Conservation (phyloP, 371 early-diverging fungal genomes). For the Haplosporangium sp. region DNA sequence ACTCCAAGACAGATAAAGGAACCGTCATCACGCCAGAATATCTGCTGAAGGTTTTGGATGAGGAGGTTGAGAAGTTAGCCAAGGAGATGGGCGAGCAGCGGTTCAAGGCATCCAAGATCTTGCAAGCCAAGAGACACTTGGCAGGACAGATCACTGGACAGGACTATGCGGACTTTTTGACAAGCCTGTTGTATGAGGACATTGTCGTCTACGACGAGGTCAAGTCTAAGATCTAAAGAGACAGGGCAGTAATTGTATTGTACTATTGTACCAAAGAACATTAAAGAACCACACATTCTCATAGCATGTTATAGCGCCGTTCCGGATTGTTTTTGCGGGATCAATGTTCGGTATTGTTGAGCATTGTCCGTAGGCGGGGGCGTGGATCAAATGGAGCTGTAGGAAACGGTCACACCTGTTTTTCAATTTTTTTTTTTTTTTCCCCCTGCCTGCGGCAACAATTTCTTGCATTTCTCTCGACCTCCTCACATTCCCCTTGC, state of each 20-base stretch:
- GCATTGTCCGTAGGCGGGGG: too few relatives aligned
- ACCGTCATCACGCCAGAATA: slow-evolving; percentile 79
- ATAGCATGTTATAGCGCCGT: too few relatives aligned
- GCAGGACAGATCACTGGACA: slow-evolving; percentile 83
- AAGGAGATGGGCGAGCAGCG: slow-evolving; percentile 71
- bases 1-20: slow-evolving; percentile 85
- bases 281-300: too few relatives aligned
- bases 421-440: too few relatives aligned
- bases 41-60: slow-evolving; percentile 81
- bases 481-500: too few relatives aligned
- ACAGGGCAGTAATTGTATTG: background rate
- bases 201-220: slow-evolving; percentile 60
- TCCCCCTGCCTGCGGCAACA: too few relatives aligned
- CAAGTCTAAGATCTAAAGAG: slow-evolving; percentile 57
- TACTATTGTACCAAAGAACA: too few relatives aligned
- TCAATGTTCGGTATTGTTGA: too few relatives aligned
- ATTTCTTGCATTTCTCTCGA: too few relatives aligned
- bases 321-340: too few relatives aligned
- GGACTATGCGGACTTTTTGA: slow-evolving; percentile 93
- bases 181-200: slow-evolving; percentile 85
- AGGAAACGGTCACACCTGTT: too few relatives aligned
- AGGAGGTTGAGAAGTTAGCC: slow-evolving; percentile 82
- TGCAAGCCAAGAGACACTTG: slow-evolving; percentile 82
- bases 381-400: too few relatives aligned
- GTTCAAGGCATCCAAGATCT: slow-evolving; percentile 75